Percentiles rank a stretch among this genome's conserved stretches.
These are phyloP conservation scores for Thelonectria discophora DNA, from an alignment of 2,329 filamentous ascomycete genomes.

Conservation along the genomic window DNA sequence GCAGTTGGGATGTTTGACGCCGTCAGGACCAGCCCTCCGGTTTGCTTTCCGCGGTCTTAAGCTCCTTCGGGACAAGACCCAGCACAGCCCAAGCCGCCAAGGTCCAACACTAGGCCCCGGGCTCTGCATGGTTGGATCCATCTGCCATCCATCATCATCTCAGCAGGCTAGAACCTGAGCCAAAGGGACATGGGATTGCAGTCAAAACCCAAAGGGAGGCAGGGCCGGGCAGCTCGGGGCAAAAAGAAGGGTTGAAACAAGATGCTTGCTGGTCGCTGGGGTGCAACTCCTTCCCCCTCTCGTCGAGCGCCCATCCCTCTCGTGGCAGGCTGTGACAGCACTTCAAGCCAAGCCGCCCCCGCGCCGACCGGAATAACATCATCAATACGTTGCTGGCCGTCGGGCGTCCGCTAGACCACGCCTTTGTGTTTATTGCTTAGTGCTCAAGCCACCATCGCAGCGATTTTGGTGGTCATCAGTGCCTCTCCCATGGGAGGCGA, in stretches of 20 bases:
- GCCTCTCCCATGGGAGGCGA: not conserved
- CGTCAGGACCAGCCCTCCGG: constrained; percentile 27
- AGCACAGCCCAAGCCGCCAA: constrained; percentile 14
- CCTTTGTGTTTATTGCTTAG: constrained; percentile 32
- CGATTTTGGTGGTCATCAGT: constrained; percentile 18
- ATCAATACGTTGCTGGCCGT: constrained; percentile 27
- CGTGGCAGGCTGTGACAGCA: constrained; percentile 1
- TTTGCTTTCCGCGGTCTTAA: constrained; percentile 36
- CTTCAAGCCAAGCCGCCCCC: constrained; percentile 27
- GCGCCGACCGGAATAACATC: constrained; percentile 40
- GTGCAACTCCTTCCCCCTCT: constrained; percentile 32
- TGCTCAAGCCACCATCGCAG: constrained; percentile 24
- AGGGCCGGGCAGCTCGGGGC: constrained; percentile 8
- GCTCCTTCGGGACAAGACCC: constrained; percentile 34
- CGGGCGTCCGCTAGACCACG: constrained; percentile 8
- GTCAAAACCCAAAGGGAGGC: constrained; percentile 6
- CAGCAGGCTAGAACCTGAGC: constrained; percentile 8
- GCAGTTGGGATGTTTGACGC: constrained; percentile 24
- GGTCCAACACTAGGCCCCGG: constrained; percentile 9
- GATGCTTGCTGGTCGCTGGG: constrained; percentile 13
- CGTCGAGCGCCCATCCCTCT: no score
- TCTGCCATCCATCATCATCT: constrained; percentile 25
- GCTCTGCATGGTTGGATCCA: constrained; percentile 7
- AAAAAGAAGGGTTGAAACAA: constrained; percentile 1
- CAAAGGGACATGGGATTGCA: not conserved